phyloP scores from a whole-genome alignment of 1,139 yeast species.

The Magnusiomyces suaveolens region DNA sequence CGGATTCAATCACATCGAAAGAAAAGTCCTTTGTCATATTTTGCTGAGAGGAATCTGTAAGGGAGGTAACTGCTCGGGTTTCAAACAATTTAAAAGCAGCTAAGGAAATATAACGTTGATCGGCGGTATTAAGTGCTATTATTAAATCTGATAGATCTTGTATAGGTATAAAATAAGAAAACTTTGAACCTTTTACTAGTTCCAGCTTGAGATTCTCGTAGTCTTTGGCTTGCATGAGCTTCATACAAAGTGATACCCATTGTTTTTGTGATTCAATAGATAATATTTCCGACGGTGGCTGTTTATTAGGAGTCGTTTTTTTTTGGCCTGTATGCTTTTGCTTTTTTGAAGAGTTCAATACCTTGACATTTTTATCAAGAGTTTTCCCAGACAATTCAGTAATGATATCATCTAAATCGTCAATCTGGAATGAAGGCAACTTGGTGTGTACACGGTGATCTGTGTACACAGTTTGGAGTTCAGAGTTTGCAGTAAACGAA shows the following conservation, averaged over 20 bases:
- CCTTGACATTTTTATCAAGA: not conserved
- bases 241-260: not conserved
- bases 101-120: not conserved
- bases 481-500: not conserved
- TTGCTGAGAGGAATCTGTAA: not conserved
- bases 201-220: not conserved
- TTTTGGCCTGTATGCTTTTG: not conserved
- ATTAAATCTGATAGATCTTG: not conserved
- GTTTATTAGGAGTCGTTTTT: not conserved
- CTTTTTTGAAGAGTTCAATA: not conserved
- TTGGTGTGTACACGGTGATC: not conserved
- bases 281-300: not conserved
- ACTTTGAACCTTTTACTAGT: not conserved
- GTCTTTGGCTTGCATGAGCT: not conserved
- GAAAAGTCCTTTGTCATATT: not conserved
- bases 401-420: not conserved
- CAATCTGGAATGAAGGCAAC: not conserved
- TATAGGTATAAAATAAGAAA: not conserved
- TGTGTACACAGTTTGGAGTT: not conserved
- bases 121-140: not conserved
- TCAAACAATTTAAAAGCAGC: not conserved
- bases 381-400: not conserved
- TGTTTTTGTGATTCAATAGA: not conserved
- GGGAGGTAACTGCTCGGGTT: not conserved
- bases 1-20: not conserved